Evolutionary conservation across 2,329 filamentous ascomycete genomes (phyloP).

Genomic region (Clathrospora elynae): DNA sequence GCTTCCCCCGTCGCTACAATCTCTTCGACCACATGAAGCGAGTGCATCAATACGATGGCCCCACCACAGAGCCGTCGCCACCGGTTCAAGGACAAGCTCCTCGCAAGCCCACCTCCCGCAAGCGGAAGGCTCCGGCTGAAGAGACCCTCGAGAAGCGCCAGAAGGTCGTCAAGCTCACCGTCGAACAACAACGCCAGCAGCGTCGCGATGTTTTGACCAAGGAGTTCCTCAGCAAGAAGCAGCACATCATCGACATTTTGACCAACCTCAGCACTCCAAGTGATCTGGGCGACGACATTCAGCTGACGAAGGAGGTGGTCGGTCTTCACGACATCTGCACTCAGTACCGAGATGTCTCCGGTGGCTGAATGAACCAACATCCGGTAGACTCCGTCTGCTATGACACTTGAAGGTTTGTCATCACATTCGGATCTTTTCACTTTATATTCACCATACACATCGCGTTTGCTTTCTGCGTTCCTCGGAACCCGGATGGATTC

Average conservation of each 20-base stretch:
- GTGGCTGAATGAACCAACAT: slow-evolving; percentile 38
- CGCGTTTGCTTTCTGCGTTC: slow-evolving; percentile 34
- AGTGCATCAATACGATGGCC: slow-evolving; percentile 69
- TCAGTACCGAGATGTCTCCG: slow-evolving; percentile 39
- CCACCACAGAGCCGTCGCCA: slow-evolving; percentile 41
- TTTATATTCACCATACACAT: slow-evolving; percentile 21
- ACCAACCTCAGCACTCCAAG: slow-evolving; percentile 40
- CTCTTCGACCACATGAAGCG: slow-evolving; percentile 96
- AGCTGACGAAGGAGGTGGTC: slow-evolving; percentile 44
- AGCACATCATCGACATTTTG: slow-evolving; percentile 42
- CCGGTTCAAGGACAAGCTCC: slow-evolving; percentile 30
- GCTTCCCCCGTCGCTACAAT: slow-evolving; percentile 95
- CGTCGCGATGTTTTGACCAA: slow-evolving; percentile 38
- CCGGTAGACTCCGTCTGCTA: slow-evolving; percentile 25
- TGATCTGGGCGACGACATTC: slow-evolving; percentile 42
- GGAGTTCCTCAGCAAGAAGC: slow-evolving; percentile 44
- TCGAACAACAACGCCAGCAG: slow-evolving; percentile 44
- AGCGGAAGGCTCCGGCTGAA: slow-evolving; percentile 44
- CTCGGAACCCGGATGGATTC: slow-evolving; percentile 29
- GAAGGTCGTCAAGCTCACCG: slow-evolving; percentile 38
- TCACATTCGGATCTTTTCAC: slow-evolving; percentile 25
- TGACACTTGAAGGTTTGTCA: slow-evolving; percentile 41
- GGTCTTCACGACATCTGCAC: slow-evolving; percentile 44
- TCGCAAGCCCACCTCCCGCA: slow-evolving; percentile 39
- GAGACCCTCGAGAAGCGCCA: slow-evolving; percentile 43